phyloP scores from a whole-genome alignment of 139 green algal species.

The Picochlorum sp. region DNA sequence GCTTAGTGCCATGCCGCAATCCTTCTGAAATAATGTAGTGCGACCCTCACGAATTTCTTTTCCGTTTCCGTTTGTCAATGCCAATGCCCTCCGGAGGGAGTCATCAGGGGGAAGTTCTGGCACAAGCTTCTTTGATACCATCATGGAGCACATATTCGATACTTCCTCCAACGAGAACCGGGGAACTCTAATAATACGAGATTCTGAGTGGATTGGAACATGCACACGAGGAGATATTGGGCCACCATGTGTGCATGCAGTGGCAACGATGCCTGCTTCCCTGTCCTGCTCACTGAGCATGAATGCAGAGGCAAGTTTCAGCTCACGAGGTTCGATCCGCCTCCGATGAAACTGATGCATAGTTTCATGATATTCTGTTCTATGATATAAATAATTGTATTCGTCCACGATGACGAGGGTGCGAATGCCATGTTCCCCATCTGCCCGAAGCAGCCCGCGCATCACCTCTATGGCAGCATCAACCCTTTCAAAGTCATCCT shows the following conservation, averaged over 20 bases:
- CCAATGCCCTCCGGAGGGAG: neutral
- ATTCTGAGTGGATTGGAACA: neutral
- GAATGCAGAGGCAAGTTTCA: conserved; percentile 7
- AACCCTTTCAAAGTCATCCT: conserved; percentile 14
- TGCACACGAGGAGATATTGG: neutral
- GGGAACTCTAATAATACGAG: conserved; percentile 8
- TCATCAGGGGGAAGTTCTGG: neutral
- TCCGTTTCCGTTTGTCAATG: conserved; percentile 14
- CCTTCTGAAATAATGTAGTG: conserved; percentile 2
- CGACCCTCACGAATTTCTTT: conserved; percentile 3
- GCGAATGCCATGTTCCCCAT: neutral
- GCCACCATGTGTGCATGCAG: neutral
- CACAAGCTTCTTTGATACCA: neutral
- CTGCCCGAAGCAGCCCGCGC: neutral
- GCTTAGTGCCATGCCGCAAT: neutral
- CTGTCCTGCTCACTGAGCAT: conserved; percentile 3
- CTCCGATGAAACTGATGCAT: conserved; percentile 10
- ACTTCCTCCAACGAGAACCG: conserved; percentile 8
- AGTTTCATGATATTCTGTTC: conserved; percentile 14
- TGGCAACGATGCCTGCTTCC: neutral
- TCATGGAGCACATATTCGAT: neutral
- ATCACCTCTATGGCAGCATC: conserved; percentile 15
- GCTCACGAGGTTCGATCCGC: neutral
- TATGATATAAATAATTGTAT: conserved; percentile 14
- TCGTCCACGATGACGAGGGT: conserved; percentile 7